These are phyloP conservation scores for Fusarium virguliforme DNA, from an alignment of 2,329 filamentous ascomycete genomes.

Conservation along the genomic window DNA sequence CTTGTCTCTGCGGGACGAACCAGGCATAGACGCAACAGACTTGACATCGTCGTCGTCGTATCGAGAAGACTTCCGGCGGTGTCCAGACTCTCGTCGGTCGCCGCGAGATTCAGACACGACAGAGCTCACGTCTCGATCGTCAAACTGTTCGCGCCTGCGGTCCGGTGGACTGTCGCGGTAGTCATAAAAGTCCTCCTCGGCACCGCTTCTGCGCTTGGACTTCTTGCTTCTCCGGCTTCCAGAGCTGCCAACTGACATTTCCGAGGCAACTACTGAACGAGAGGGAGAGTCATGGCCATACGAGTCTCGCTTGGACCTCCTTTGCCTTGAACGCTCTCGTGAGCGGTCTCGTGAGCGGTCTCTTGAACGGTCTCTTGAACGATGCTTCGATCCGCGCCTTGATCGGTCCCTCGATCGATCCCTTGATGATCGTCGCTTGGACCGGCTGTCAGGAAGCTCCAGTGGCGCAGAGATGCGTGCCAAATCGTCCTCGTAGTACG, in stretches of 20 bases:
- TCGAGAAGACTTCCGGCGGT: slow-evolving; percentile 52
- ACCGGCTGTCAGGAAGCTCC: slow-evolving; percentile 35
- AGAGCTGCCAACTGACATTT: slow-evolving; percentile 56
- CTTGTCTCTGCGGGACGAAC: slow-evolving; percentile 56
- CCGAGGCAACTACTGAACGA: slow-evolving; percentile 56
- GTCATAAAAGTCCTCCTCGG: slow-evolving; percentile 56
- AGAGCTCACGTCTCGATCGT: slow-evolving; percentile 66
- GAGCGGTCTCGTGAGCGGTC: slow-evolving; percentile 24
- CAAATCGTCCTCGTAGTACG: slow-evolving; percentile 31
- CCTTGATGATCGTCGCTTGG: slow-evolving; percentile 37
- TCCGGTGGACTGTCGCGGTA: slow-evolving; percentile 59
- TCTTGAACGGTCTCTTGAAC: slow-evolving; percentile 22
- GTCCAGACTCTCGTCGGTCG: slow-evolving; percentile 56
- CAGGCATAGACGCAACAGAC: slow-evolving; percentile 61
- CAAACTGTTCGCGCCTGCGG: slow-evolving; percentile 58
- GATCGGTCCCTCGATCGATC: slow-evolving; percentile 40
- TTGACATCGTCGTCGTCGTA: slow-evolving; percentile 66
- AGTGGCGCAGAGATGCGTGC: slow-evolving; percentile 32
- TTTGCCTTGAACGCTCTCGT: slow-evolving; percentile 55
- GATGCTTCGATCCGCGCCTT: slow-evolving; percentile 23
- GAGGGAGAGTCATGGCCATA: slow-evolving; percentile 54
- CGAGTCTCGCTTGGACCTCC: slow-evolving; percentile 57
- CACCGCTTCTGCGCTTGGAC: slow-evolving; percentile 57
- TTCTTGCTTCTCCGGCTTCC: slow-evolving; percentile 61
- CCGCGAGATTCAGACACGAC: slow-evolving; percentile 64